These are phyloP conservation scores for Epichloe hybrida DNA, from an alignment of 2,329 filamentous ascomycete genomes.

Conservation along the genomic window DNA sequence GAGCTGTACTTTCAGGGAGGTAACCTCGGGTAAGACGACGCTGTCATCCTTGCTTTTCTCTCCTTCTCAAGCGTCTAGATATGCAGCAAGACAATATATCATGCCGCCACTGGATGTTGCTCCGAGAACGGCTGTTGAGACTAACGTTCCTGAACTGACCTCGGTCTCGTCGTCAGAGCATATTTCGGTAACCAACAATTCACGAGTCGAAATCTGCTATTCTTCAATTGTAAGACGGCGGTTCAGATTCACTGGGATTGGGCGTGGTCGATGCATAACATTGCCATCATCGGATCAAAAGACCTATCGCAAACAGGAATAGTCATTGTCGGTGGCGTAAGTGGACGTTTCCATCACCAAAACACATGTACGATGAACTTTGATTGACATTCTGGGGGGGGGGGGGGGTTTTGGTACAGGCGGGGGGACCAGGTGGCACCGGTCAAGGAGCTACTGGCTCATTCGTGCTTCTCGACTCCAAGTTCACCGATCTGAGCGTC, in stretches of 20 bases:
- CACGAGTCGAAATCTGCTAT: constrained; percentile 52
- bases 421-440: neutral
- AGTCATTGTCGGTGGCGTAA: neutral
- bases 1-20: constrained; percentile 48
- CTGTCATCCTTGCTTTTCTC: no score
- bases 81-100: no score
- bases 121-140: no score
- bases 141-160: neutral
- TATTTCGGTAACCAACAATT: constrained; percentile 49
- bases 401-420: neutral
- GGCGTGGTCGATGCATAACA: constrained; percentile 53
- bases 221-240: constrained; percentile 50
- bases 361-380: no score
- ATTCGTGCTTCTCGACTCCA: neutral
- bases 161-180: constrained; percentile 6
- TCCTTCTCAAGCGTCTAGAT: no score
- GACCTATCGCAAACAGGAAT: constrained; percentile 4
- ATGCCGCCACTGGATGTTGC: no score
- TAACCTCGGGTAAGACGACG: constrained; percentile 27
- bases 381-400: no score
- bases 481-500: neutral
- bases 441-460: constrained; percentile 9
- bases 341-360: neutral
- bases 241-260: constrained; percentile 62
- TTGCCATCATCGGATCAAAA: constrained; percentile 24